Conservation (phyloP, 176 grass and related monocot genomes). For the Ampelocalamus luodianensis region DNA sequence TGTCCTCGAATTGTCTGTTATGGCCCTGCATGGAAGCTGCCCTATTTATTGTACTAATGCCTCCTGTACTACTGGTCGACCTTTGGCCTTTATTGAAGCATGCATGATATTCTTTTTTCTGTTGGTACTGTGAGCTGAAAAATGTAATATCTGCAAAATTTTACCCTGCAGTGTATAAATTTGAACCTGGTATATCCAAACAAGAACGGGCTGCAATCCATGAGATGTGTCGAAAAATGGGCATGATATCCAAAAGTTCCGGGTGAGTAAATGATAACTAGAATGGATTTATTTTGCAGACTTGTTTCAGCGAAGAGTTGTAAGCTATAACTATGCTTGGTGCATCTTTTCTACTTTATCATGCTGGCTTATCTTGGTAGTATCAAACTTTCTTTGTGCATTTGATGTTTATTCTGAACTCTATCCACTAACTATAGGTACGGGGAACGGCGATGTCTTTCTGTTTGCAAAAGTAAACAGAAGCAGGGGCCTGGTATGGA, state of each 20-base stretch:
- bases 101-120: slow-evolving; percentile 17
- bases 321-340: slow-evolving; percentile 23
- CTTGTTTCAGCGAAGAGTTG: neutral
- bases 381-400: slow-evolving; percentile 15
- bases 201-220: slow-evolving; percentile 74
- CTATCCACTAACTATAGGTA: slow-evolving; percentile 47
- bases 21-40: neutral
- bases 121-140: slow-evolving; percentile 31
- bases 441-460: slow-evolving; percentile 53
- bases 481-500: slow-evolving; percentile 44
- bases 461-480: slow-evolving; percentile 72
- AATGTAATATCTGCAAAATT: slow-evolving; percentile 26
- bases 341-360: slow-evolving; percentile 22
- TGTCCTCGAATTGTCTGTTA: neutral
- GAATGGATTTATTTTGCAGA: slow-evolving; percentile 19
- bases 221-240: slow-evolving; percentile 76
- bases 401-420: slow-evolving; percentile 35
- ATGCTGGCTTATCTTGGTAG: slow-evolving; percentile 24
- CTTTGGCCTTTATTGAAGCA: slow-evolving; percentile 16
- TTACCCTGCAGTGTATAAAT: slow-evolving; percentile 69
- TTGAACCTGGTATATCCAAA: slow-evolving; percentile 70
- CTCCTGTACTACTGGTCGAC: neutral
- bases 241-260: slow-evolving; percentile 82
- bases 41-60: slow-evolving; percentile 17
- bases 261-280: slow-evolving; percentile 68